A percentile compares a stretch with the other conserved stretches of the same genome.
phyloP scores from a whole-genome alignment of 2,329 filamentous ascomycete species.

The Epichloe festucae region DNA sequence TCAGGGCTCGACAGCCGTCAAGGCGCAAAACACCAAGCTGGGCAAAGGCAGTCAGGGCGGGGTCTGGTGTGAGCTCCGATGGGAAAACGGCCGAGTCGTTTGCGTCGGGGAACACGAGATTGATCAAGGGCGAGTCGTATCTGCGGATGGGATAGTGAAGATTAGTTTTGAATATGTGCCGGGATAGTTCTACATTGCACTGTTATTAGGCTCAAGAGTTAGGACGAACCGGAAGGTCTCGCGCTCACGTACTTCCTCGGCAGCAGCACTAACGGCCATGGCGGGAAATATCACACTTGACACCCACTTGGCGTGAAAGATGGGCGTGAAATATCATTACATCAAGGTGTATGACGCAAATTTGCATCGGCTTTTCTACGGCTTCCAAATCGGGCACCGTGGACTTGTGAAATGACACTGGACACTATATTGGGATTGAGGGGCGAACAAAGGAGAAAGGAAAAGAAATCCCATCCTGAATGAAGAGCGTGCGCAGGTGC shows the following conservation, averaged over 20 bases:
- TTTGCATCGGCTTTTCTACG: not conserved
- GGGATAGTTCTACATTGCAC: not conserved
- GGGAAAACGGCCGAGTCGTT: conserved; percentile 1
- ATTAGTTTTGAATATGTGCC: not conserved
- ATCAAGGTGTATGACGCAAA: not conserved
- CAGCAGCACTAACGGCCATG: conserved; percentile 1
- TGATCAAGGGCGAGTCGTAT: conserved; percentile 6
- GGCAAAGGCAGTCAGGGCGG: conserved; percentile 33
- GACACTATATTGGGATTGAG: not conserved
- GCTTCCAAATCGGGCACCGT: not conserved
- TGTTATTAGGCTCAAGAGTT: too few species aligned
- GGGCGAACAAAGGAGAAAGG: not conserved
- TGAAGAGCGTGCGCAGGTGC: not conserved
- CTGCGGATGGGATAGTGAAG: not conserved
- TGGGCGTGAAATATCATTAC: not conserved
- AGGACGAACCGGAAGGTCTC: conserved; percentile 3
- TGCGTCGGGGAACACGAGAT: not conserved
- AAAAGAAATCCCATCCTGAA: not conserved
- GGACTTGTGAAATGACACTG: not conserved
- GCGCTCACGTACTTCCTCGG: conserved; percentile 5
- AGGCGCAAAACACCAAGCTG: conserved; percentile 34
- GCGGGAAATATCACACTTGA: not conserved
- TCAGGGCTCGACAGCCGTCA: conserved; percentile 26
- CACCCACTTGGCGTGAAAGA: not conserved
- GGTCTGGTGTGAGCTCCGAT: conserved; percentile 16